phyloP scores from a whole-genome alignment of 495 filamentous ascomycete genomes.

The Lichenothelia convexa region DNA sequence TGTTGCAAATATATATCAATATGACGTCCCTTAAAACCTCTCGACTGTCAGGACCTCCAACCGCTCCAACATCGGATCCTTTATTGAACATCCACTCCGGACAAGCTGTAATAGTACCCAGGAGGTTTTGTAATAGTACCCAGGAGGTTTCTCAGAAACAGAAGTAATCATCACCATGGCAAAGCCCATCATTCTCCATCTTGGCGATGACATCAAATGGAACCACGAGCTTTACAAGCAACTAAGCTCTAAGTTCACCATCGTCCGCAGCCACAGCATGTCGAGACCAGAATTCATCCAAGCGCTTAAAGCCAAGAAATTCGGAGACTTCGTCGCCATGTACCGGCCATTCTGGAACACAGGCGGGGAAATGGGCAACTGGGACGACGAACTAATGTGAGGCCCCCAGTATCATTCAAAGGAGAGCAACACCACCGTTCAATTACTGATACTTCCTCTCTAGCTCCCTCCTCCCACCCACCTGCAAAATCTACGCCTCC shows the following conservation, averaged over 20 bases:
- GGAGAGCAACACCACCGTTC: too few species aligned
- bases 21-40: too few species aligned
- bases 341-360: slow-evolving; percentile 67
- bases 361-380: slow-evolving; percentile 59
- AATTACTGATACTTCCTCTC: background rate
- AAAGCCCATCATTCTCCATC: slow-evolving; percentile 17
- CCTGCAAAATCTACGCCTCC: slow-evolving; percentile 49
- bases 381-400: slow-evolving; percentile 52
- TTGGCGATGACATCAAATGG: slow-evolving; percentile 20
- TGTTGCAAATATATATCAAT: too few species aligned
- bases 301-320: slow-evolving; percentile 42
- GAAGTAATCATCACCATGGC: slow-evolving; percentile 6
- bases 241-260: slow-evolving; percentile 11
- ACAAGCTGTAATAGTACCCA: too few species aligned
- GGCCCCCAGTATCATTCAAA: too few species aligned
- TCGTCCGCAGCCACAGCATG: slow-evolving; percentile 23
- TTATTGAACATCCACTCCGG: too few species aligned
- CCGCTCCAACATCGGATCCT: too few species aligned
- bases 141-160: too few species aligned
- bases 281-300: slow-evolving; percentile 41
- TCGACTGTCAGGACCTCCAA: too few species aligned
- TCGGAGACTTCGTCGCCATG: slow-evolving; percentile 55
- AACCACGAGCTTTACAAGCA: slow-evolving; percentile 16
- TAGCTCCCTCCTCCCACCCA: slow-evolving; percentile 36
- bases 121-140: too few species aligned